Evolutionary conservation across 345 rosid genomes (phyloP).

Genomic region (Citrus inodora): DNA sequence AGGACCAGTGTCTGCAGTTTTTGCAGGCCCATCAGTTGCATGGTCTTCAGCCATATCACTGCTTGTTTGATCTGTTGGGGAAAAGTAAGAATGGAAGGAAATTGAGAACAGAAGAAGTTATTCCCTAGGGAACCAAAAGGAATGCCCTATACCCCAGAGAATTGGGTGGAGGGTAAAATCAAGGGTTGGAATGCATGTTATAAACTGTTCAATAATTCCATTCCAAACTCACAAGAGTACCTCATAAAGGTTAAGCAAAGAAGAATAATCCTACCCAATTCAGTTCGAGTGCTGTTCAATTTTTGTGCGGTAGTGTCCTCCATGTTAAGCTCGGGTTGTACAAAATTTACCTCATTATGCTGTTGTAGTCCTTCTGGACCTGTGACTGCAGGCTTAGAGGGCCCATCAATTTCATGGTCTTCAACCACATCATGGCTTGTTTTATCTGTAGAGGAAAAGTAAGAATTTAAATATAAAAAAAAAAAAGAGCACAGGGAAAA

Average conservation of each 20-base stretch:
- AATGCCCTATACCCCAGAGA: not conserved
- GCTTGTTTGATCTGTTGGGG: constrained; percentile 35
- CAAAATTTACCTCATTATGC: constrained; percentile 26
- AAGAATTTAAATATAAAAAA: not conserved
- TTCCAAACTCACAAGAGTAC: not conserved
- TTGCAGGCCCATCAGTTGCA: constrained; percentile 22
- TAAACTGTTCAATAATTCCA: not conserved
- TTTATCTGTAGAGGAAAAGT: constrained; percentile 32
- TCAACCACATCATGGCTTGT: constrained; percentile 25
- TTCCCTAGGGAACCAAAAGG: not conserved
- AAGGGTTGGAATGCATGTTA: not conserved
- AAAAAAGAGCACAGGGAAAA: not conserved
- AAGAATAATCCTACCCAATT: not conserved
- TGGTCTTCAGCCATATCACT: constrained; percentile 30
- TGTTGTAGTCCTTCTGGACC: constrained; percentile 9
- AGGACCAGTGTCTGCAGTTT: constrained; percentile 28
- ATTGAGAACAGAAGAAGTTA: constrained; percentile 9
- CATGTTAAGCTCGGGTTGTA: not conserved
- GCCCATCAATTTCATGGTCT: constrained; percentile 29
- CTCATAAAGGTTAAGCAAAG: not conserved
- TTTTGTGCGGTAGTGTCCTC: not conserved
- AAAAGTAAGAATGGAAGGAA: not conserved
- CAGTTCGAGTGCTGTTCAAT: not conserved
- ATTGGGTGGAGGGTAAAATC: not conserved
- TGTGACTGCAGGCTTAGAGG: constrained; percentile 25